A percentile compares a stretch with the other conserved stretches of the same genome.
Evolutionary conservation across 345 rosid species (phyloP).

Genomic region (Abelmoschus esculentus): DNA sequence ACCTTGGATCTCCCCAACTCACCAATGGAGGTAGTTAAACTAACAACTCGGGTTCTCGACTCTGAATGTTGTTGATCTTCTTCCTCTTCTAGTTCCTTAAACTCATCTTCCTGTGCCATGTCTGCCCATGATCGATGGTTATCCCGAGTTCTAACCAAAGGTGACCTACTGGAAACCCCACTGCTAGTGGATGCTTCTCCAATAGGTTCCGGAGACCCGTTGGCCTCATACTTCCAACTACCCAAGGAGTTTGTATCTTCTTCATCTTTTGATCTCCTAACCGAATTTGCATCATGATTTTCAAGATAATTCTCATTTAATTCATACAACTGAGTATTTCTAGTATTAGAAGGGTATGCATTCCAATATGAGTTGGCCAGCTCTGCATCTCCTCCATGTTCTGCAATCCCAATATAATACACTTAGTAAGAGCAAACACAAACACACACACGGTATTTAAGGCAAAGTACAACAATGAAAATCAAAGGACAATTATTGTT

Average conservation of each 20-base stretch:
- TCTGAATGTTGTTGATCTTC: constrained; percentile 13
- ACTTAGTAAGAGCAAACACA: neutral
- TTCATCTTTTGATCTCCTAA: constrained; percentile 30
- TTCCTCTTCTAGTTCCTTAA: constrained; percentile 43
- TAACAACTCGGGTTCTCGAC: constrained; percentile 20
- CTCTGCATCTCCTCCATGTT: constrained; percentile 17
- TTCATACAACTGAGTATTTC: neutral
- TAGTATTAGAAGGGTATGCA: constrained; percentile 1
- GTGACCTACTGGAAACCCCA: constrained; percentile 13
- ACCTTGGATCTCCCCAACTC: constrained; percentile 28
- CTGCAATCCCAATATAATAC: constrained; percentile 6
- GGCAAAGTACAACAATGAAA: too few relatives aligned
- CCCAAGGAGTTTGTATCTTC: constrained; percentile 36
- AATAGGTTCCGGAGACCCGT: constrained; percentile 25
- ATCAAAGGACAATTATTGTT: too few relatives aligned
- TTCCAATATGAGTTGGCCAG: constrained; percentile 6
- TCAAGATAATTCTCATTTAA: constrained; percentile 9
- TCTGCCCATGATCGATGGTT: constrained; percentile 81
- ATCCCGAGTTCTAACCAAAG: constrained; percentile 20
- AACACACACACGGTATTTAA: too few relatives aligned
- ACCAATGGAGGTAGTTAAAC: constrained; percentile 14
- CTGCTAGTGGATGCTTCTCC: constrained; percentile 33
- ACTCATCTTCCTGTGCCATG: constrained; percentile 83
- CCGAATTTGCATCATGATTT: constrained; percentile 27
- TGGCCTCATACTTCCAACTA: constrained; percentile 53